phyloP scores from a whole-genome alignment of 2,329 filamentous ascomycete genomes.

The Amauroascus niger region DNA sequence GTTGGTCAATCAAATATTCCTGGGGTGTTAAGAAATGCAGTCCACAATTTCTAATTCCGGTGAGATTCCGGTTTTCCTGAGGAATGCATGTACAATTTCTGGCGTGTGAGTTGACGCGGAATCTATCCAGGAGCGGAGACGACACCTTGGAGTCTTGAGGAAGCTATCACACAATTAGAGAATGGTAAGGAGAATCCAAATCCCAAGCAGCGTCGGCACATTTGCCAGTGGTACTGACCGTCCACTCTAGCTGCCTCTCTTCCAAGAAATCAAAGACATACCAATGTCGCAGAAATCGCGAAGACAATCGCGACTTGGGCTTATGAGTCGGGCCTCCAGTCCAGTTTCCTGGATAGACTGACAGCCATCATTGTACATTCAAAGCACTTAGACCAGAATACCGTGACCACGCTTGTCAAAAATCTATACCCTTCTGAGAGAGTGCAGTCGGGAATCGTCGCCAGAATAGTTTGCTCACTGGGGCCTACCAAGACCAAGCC shows the following conservation, averaged over 20 bases:
- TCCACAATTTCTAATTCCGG: neutral
- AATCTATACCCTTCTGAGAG: conserved; percentile 64
- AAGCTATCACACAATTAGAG: conserved; percentile 17
- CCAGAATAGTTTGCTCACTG: conserved; percentile 61
- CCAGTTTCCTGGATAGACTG: conserved; percentile 51
- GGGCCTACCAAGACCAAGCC: conserved; percentile 70
- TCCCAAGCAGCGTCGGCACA: neutral
- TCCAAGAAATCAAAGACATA: conserved; percentile 56
- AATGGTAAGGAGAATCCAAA: conserved; percentile 12
- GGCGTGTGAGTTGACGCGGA: neutral
- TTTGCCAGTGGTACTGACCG: neutral
- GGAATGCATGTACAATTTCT: neutral
- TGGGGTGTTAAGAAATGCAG: neutral
- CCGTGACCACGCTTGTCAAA: conserved; percentile 57
- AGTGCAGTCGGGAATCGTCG: conserved; percentile 51
- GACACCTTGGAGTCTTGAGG: conserved; percentile 13
- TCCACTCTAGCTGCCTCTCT: conserved; percentile 28
- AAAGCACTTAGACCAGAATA: conserved; percentile 66
- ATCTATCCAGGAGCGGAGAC: neutral
- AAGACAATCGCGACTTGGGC: conserved; percentile 53
- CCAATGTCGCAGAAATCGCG: conserved; percentile 54
- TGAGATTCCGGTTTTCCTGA: neutral
- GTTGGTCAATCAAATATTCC: neutral
- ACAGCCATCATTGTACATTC: conserved; percentile 58
- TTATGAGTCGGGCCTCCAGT: conserved; percentile 59